Evolutionary conservation across 495 filamentous ascomycete genomes (phyloP), one percentile per base, ranked within the genome.

Genomic region (Penicillium soppii): DNA sequence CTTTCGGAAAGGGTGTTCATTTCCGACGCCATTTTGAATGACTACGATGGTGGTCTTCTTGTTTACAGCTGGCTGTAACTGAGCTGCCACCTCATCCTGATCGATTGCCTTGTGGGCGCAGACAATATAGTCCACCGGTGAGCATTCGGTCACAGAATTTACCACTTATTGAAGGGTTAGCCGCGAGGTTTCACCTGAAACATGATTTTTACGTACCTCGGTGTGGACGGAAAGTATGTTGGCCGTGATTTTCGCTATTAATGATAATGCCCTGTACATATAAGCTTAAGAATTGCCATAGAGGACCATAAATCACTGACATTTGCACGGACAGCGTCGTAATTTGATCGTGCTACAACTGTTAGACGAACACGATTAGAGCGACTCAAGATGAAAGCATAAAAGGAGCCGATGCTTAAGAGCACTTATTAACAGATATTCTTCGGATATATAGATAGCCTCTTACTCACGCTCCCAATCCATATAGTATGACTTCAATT

Each of bases 1-100:
- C 38, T 62, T 63, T 25, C 81, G 74, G 64, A 86, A 85, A 0
- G 83, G 75, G 9, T 77, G 77, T 50, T 89, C 85, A 21, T 88
- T 83, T 21, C 85, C 85, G 8, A 89, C 76, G 21, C 85, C 85
- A 63, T 89, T 89, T 52, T 89, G 85, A 43, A 88, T 82, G 26
- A 89, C 68, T 16, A 89, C 82, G 50, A 89, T 78, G 0, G 68
- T 67, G 1, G 68, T 70, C 2, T 51, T 43, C 3, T 52, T 54
- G 1, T 62, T 58, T 9, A 77, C 58, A 12, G 59, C 76, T 7
- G 78, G 68, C 13, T 58, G 55, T n/a, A 82, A 63, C 6, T 63
- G 51, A 3, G 56, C 43, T 4, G 66, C 62, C 0, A 71, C 68
- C 0, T 59, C 50, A 5, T 62, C 62, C 20, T 73, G 73, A 23